Conservation (phyloP, 257 asterid species). For the Solanum gracilifrons region DNA sequence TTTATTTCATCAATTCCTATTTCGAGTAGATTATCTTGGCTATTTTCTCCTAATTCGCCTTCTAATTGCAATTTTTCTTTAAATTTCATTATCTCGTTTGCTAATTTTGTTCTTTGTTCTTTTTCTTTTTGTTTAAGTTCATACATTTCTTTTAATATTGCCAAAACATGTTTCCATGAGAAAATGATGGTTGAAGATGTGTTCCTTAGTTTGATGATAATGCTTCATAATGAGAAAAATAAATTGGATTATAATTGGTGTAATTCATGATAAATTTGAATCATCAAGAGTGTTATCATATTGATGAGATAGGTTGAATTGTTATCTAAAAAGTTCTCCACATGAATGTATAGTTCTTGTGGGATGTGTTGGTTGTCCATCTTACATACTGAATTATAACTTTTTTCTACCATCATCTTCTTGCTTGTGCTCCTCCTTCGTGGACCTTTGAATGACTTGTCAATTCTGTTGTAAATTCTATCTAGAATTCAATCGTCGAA, state of each 20-base stretch:
- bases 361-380: background rate
- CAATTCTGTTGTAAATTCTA: slow-evolving; percentile 1
- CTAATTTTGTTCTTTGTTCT: too few species aligned
- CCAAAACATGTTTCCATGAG: too few species aligned
- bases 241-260: too few species aligned
- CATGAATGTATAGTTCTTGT: background rate
- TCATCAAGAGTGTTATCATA: background rate
- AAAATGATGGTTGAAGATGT: background rate
- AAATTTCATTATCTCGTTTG: too few species aligned
- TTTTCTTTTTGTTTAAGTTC: too few species aligned
- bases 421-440: background rate
- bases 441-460: background rate
- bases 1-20: too few species aligned
- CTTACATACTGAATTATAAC: background rate
- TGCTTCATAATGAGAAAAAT: background rate
- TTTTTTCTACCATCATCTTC: background rate
- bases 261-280: background rate
- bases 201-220: background rate
- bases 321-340: background rate
- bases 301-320: background rate
- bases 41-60: too few species aligned
- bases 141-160: too few species aligned
- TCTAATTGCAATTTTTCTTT: too few species aligned
- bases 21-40: too few species aligned
- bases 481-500: slow-evolving; percentile 10